phyloP scores from a whole-genome alignment of 1,284 basidiomycete genomes.

The Volvariella volvacea region DNA sequence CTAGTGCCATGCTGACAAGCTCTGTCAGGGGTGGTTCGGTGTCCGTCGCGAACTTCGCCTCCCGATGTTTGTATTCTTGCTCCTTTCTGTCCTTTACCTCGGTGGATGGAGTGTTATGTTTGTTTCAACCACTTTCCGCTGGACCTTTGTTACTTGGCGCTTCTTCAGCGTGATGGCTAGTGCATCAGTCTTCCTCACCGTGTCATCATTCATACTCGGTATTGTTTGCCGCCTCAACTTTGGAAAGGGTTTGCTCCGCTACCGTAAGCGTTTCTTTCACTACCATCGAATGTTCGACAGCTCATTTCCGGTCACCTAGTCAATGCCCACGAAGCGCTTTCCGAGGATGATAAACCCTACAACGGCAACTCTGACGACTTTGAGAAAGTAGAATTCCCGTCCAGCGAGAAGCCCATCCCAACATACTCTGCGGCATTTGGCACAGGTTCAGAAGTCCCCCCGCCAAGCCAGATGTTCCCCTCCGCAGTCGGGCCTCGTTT shows the following conservation, averaged over 20 bases:
- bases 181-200: conserved; percentile 51
- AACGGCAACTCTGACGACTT: conserved; percentile 26
- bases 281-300: not conserved
- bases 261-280: conserved; percentile 40
- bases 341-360: conserved; percentile 43
- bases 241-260: conserved; percentile 61
- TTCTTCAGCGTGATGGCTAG: conserved; percentile 65
- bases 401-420: conserved; percentile 42
- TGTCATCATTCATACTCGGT: conserved; percentile 52
- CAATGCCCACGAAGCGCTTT: conserved; percentile 44
- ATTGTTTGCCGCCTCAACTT: conserved; percentile 67
- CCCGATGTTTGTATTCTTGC: conserved; percentile 57
- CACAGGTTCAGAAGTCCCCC: conserved; percentile 28
- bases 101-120: conserved; percentile 70
- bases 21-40: conserved; percentile 61
- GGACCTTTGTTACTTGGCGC: conserved; percentile 66
- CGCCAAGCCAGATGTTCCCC: conserved; percentile 33
- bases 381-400: conserved; percentile 66
- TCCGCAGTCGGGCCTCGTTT: conserved; percentile 43
- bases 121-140: conserved; percentile 61
- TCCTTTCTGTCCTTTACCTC: conserved; percentile 52
- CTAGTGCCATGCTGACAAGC: conserved; percentile 8
- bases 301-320: conserved; percentile 31
- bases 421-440: conserved; percentile 49
- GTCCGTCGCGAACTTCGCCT: conserved; percentile 58